phyloP scores from a whole-genome alignment of 78 protist species.

The Dictyostelium firmibasis region DNA sequence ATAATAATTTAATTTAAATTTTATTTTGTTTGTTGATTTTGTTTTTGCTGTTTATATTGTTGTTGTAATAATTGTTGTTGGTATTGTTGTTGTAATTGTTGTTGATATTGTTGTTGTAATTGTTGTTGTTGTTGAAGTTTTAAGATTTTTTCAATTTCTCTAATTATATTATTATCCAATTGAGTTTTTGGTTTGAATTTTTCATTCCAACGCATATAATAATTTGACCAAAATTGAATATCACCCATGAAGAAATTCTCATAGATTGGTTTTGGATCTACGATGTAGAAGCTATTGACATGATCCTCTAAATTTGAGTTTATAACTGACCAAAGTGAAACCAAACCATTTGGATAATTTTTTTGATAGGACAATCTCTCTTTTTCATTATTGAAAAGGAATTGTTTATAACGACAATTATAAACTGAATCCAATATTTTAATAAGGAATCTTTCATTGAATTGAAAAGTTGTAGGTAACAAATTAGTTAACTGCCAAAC shows the following conservation, averaged over 20 bases:
- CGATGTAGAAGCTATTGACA: conserved; percentile 30
- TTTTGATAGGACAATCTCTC: conserved; percentile 12
- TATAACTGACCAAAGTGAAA: conserved; percentile 3
- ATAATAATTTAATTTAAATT: background rate
- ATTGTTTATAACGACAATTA: conserved; percentile 84
- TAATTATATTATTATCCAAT: background rate
- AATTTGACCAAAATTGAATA: conserved; percentile 74
- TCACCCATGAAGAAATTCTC: conserved; percentile 44
- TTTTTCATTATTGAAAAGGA: conserved; percentile 68
- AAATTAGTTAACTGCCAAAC: conserved; percentile 68
- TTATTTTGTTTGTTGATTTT: background rate
- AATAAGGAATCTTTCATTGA: conserved; percentile 84
- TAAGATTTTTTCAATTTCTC: background rate
- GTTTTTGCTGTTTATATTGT: background rate
- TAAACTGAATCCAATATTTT: conserved; percentile 60
- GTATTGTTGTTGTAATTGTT: background rate
- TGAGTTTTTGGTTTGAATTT: conserved; percentile 24
- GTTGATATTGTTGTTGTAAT: background rate
- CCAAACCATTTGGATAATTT: background rate
- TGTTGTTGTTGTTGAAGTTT: conserved; percentile 4
- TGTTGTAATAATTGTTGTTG: background rate
- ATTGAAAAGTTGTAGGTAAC: conserved; percentile 89
- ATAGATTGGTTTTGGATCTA: conserved; percentile 51
- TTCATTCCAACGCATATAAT: conserved; percentile 43
- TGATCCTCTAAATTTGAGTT: background rate